Evolutionary conservation across 306 rosid species (phyloP).

Genomic region (Cucurbita argyrosperma): DNA sequence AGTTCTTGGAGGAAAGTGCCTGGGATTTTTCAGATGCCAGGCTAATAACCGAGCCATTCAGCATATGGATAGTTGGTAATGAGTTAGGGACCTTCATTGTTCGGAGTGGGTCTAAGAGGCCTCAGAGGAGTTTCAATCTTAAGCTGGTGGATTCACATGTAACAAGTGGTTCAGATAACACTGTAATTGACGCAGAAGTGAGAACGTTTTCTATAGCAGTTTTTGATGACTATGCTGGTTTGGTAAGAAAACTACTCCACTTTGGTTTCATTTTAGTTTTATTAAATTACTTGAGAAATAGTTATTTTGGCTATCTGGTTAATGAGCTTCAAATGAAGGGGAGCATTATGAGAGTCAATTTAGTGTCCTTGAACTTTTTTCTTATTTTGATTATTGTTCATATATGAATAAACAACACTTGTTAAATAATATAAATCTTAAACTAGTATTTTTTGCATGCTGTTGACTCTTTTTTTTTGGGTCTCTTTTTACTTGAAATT

Average conservation of each 20-base stretch:
- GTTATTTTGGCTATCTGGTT: not conserved
- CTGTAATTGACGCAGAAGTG: slow-evolving; percentile 66
- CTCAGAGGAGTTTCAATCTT: slow-evolving; percentile 85
- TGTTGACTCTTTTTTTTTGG: not conserved
- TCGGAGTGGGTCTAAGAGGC: slow-evolving; percentile 72
- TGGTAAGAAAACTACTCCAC: slow-evolving; percentile 49
- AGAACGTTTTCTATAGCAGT: slow-evolving; percentile 76
- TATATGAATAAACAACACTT: not conserved
- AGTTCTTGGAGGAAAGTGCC: slow-evolving; percentile 70
- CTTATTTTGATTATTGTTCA: not conserved
- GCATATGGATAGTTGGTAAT: slow-evolving; percentile 78
- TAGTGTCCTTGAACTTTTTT: not conserved
- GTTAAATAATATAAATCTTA: not conserved
- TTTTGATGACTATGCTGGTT: slow-evolving; percentile 95
- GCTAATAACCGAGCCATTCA: slow-evolving; percentile 43
- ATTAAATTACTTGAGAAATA: not conserved
- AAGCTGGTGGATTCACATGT: slow-evolving; percentile 56
- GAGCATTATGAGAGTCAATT: not conserved
- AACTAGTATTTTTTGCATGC: not conserved
- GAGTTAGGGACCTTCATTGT: slow-evolving; percentile 77
- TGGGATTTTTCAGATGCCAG: slow-evolving; percentile 84
- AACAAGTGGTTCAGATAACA: slow-evolving; percentile 58
- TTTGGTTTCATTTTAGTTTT: not conserved
- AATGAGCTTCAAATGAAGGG: not conserved
- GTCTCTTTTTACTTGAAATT: not conserved